Percentiles rank a stretch among this genome's conserved stretches.
Conservation (phyloP, 768 basidiomycete species). For the Steccherinum ochraceum region DNA sequence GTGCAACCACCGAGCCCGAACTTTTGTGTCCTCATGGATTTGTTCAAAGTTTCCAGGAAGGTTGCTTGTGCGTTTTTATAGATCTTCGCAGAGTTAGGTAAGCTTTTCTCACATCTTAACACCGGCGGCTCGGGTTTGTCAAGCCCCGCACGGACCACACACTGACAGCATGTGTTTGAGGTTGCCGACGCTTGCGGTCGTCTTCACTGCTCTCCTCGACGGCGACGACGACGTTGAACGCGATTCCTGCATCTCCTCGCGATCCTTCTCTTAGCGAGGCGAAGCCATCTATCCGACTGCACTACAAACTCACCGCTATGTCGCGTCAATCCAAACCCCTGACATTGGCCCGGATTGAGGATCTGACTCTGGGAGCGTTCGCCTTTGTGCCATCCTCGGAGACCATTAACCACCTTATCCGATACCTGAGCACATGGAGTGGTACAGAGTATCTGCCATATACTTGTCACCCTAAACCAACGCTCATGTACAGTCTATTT, state of each 20-base stretch:
- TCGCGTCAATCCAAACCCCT: slow-evolving; percentile 41
- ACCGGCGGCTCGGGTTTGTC: not conserved
- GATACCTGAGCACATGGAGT: slow-evolving; percentile 78
- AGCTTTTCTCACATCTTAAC: not conserved
- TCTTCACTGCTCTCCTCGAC: not conserved
- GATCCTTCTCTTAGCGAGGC: not conserved
- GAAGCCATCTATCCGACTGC: not conserved
- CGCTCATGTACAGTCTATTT: not conserved
- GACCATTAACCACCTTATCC: slow-evolving; percentile 63
- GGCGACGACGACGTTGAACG: not conserved
- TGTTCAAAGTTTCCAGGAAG: slow-evolving; percentile 43
- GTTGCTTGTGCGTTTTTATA: slow-evolving; percentile 17
- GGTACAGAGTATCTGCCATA: slow-evolving; percentile 62
- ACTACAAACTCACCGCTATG: slow-evolving; percentile 32
- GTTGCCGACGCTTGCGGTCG: not conserved
- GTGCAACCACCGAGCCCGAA: slow-evolving; percentile 81
- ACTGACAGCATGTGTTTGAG: not conserved
- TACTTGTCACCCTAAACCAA: not conserved
- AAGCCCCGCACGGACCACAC: not conserved
- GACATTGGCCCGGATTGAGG: slow-evolving; percentile 48
- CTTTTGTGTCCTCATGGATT: slow-evolving; percentile 82
- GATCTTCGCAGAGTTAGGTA: slow-evolving; percentile 2
- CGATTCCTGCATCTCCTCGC: not conserved
- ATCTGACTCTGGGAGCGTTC: slow-evolving; percentile 61
- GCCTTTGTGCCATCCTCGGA: slow-evolving; percentile 50